Conservation (phyloP, 1,139 yeast species). For the Scheffersomyces titani region DNA sequence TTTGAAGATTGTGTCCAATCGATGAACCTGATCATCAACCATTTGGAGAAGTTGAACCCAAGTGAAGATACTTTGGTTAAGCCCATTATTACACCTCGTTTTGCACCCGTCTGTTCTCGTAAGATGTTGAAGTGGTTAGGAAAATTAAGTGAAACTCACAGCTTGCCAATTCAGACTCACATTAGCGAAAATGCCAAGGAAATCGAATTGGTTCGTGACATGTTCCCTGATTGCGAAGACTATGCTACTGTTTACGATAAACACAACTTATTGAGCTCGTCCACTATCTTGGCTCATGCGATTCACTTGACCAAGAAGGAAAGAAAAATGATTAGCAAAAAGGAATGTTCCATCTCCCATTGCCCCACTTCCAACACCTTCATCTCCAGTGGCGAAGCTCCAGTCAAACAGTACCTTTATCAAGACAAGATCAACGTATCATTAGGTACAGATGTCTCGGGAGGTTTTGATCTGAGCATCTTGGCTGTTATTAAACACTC, state of each 20-base stretch:
- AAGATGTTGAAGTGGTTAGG: slow-evolving; percentile 67
- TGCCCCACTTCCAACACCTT: slow-evolving; percentile 93
- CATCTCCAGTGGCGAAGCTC: slow-evolving; percentile 89
- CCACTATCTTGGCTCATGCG: slow-evolving; percentile 88
- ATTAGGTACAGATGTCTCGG: slow-evolving; percentile 90
- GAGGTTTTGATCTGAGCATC: slow-evolving; percentile 84
- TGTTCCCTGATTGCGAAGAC: slow-evolving; percentile 69
- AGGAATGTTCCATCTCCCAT: slow-evolving; percentile 78
- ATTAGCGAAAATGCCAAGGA: slow-evolving; percentile 78
- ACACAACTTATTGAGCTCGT: slow-evolving; percentile 56
- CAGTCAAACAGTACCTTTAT: slow-evolving; percentile 65
- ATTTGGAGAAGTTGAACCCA: slow-evolving; percentile 57
- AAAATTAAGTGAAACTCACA: slow-evolving; percentile 43
- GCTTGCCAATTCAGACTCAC: slow-evolving; percentile 85
- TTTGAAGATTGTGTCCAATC: slow-evolving; percentile 60
- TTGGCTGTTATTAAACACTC: slow-evolving; percentile 78
- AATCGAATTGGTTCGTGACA: slow-evolving; percentile 67
- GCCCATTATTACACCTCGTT: slow-evolving; percentile 89
- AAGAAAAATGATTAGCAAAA: slow-evolving; percentile 51
- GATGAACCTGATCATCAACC: slow-evolving; percentile 57
- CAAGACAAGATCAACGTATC: slow-evolving; percentile 72
- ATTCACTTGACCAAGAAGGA: slow-evolving; percentile 73
- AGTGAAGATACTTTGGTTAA: slow-evolving; percentile 46
- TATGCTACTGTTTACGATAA: slow-evolving; percentile 80
- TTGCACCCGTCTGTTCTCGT: slow-evolving; percentile 85